Evolutionary conservation across 176 grass and related monocot species (phyloP).

Genomic region (Avena atlantica): DNA sequence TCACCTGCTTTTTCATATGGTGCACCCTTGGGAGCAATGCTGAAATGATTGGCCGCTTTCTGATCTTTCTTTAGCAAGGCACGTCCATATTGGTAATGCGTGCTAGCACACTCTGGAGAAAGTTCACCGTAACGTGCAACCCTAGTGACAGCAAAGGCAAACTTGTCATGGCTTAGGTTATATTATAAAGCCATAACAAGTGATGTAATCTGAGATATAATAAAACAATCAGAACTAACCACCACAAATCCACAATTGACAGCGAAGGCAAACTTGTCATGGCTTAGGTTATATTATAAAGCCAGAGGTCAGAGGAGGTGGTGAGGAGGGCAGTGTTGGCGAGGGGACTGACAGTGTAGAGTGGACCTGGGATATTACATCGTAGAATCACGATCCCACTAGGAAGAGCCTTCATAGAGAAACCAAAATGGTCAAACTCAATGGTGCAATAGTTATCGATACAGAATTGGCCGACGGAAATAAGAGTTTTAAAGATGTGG

Average conservation of each 20-base stretch:
- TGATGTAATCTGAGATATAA: background rate
- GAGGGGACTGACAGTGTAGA: too few species aligned
- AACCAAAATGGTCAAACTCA: too few species aligned
- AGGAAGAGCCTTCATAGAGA: too few species aligned
- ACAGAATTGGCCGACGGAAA: too few species aligned
- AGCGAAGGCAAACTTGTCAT: too few species aligned
- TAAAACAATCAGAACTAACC: background rate
- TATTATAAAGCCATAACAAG: background rate
- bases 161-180: background rate
- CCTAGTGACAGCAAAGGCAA: constrained; percentile 29
- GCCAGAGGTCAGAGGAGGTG: too few species aligned
- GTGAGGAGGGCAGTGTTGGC: too few species aligned
- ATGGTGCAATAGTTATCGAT: too few species aligned
- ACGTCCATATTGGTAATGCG: constrained; percentile 87
- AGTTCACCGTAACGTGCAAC: constrained; percentile 65
- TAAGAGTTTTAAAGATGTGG: too few species aligned
- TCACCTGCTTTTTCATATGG: constrained; percentile 51
- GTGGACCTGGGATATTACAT: too few species aligned
- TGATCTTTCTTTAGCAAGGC: constrained; percentile 81
- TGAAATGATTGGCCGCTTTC: constrained; percentile 71
- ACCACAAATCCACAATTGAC: background rate
- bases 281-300: too few species aligned
- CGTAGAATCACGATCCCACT: too few species aligned
- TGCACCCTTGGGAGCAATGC: constrained; percentile 61
- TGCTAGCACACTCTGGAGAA: constrained; percentile 75